Percentiles rank a stretch among this genome's conserved stretches.
Evolutionary conservation across 23 red algal species (phyloP).

Genomic region (Gracilaria vermiculophylla): DNA sequence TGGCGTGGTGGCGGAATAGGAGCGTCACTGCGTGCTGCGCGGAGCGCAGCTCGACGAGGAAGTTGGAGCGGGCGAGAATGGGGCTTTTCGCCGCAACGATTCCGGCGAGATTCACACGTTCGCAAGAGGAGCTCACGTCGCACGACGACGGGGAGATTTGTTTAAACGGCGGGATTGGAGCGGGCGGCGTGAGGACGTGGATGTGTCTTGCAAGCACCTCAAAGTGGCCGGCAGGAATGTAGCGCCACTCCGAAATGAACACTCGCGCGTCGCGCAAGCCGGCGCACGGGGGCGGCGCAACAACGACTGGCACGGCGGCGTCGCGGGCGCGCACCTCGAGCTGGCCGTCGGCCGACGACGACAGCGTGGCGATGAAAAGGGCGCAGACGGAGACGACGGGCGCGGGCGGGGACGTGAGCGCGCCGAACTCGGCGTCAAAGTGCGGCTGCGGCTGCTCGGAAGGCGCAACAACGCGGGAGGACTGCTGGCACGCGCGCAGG

Average conservation of each 20-base stretch:
- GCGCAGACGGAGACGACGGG: background rate
- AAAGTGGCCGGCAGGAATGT: background rate
- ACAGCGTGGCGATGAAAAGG: background rate
- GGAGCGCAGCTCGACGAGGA: background rate
- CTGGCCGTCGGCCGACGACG: background rate
- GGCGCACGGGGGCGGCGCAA: background rate
- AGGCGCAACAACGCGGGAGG: no score
- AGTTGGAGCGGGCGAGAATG: background rate
- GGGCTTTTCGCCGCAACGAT: background rate
- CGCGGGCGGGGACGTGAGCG: background rate
- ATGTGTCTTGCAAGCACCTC: background rate
- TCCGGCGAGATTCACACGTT: background rate
- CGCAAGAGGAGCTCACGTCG: background rate
- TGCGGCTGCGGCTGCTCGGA: no score
- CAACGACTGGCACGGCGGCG: background rate
- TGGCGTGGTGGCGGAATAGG: background rate
- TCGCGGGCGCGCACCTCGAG: background rate
- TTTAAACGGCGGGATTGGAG: background rate
- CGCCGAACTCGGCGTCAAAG: background rate
- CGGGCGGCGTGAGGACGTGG: background rate
- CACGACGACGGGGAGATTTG: background rate
- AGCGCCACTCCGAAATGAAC: conserved; percentile 22
- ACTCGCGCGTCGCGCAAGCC: background rate
- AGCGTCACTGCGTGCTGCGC: background rate
- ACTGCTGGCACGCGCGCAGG: background rate